Evolutionary conservation across 2,329 filamentous ascomycete species (phyloP).

Genomic region (Xylogone sp.): DNA sequence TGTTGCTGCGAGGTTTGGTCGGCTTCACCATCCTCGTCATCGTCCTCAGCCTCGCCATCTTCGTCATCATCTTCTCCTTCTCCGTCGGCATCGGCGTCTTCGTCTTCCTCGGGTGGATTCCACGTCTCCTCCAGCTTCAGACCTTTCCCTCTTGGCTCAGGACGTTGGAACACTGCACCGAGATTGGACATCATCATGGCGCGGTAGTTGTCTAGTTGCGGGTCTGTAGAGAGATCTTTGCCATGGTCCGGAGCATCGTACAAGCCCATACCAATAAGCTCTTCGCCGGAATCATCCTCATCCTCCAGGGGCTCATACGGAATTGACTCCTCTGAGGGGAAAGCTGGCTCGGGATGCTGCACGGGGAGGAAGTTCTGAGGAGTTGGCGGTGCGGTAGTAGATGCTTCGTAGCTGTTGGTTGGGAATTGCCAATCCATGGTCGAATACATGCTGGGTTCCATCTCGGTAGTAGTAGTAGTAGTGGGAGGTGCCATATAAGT

Average conservation of each 20-base stretch:
- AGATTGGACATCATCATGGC: conserved; percentile 46
- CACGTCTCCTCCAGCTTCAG: conserved; percentile 79
- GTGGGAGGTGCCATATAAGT: conserved; percentile 9
- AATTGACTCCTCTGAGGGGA: conserved; percentile 46
- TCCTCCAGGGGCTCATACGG: conserved; percentile 48
- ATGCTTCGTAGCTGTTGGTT: conserved; percentile 38
- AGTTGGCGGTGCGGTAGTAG: conserved; percentile 53
- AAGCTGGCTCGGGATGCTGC: conserved; percentile 42
- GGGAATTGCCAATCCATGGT: conserved; percentile 43
- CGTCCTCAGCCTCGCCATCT: conserved; percentile 22
- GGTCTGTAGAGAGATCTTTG: conserved; percentile 35
- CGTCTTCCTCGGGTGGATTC: conserved; percentile 59
- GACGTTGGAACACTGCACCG: conserved; percentile 41
- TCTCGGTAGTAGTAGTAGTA: conserved; percentile 10
- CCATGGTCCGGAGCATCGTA: conserved; percentile 68
- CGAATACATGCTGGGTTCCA: conserved; percentile 24
- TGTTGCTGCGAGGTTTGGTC: too few species aligned
- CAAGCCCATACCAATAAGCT: conserved; percentile 77
- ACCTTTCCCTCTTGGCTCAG: conserved; percentile 61
- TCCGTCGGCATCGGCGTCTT: conserved; percentile 55
- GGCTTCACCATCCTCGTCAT: conserved; percentile 32
- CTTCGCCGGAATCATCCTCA: conserved; percentile 59
- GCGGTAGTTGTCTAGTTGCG: conserved; percentile 50
- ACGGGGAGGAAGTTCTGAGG: conserved; percentile 53
- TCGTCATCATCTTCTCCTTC: conserved; percentile 35